phyloP scores from a whole-genome alignment of 257 asterid species.

The Solanum arcanum region DNA sequence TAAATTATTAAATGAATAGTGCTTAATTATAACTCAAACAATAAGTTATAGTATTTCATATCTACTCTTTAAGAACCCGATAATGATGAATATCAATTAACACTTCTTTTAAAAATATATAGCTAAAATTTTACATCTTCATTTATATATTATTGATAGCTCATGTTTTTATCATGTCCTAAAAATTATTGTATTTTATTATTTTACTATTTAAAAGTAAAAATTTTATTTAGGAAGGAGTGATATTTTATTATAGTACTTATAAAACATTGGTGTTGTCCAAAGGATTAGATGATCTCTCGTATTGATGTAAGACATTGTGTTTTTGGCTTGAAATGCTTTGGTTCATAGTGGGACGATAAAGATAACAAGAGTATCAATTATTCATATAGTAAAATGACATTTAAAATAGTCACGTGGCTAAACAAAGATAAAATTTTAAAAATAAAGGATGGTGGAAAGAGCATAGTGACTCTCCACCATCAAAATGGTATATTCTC shows the following conservation, averaged over 20 bases:
- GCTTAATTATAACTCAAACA: background rate
- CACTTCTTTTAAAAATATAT: background rate
- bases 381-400: background rate
- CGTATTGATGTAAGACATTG: background rate
- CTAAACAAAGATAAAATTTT: background rate
- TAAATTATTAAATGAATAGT: background rate
- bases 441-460: slow-evolving; percentile 39
- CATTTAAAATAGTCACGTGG: background rate
- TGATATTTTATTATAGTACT: background rate
- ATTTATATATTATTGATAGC: background rate
- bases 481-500: slow-evolving; percentile 65
- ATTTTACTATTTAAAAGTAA: background rate
- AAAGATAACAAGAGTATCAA: background rate
- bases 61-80: background rate
- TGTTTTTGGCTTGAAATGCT: background rate
- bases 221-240: background rate
- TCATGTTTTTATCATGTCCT: background rate
- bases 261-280: background rate
- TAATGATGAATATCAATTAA: background rate
- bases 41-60: background rate
- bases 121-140: background rate
- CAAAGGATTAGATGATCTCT: background rate
- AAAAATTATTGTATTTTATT: background rate
- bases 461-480: slow-evolving; percentile 23
- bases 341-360: slow-evolving; percentile 6